phyloP scores from a whole-genome alignment of 352 stramenopile species.

The Halophytophthora polymorphica region DNA sequence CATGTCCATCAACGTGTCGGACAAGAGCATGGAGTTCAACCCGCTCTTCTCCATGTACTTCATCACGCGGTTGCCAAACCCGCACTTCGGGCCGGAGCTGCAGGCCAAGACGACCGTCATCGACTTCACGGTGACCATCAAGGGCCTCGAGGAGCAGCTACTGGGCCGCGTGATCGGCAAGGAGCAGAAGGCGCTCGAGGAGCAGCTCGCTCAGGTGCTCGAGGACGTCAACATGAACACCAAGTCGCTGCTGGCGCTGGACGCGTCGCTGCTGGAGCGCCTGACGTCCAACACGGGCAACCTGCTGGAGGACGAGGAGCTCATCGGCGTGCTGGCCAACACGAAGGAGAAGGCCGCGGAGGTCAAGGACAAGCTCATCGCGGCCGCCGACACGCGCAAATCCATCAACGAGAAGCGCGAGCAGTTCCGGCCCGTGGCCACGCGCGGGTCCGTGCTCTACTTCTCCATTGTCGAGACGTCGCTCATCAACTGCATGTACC shows the following conservation, averaged over 20 bases:
- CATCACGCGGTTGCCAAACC: slow-evolving; percentile 97
- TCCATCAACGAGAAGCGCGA: slow-evolving; percentile 98
- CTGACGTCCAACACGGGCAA: slow-evolving; percentile 97
- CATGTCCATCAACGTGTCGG: slow-evolving; percentile 97
- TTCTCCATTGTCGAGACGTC: slow-evolving; percentile 99
- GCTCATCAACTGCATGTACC: slow-evolving; percentile 99
- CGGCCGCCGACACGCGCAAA: slow-evolving; percentile 94
- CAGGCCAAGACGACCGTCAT: slow-evolving; percentile 99
- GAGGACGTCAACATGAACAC: slow-evolving; percentile 98
- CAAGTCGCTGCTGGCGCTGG: slow-evolving; percentile 94
- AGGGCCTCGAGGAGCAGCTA: slow-evolving; percentile 96
- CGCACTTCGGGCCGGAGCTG: slow-evolving; percentile 96
- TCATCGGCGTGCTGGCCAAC: slow-evolving; percentile 97
- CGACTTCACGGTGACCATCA: slow-evolving; percentile 98
- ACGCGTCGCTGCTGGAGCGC: slow-evolving; percentile 95
- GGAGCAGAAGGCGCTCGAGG: slow-evolving; percentile 97
- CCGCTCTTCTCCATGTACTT: slow-evolving; percentile 98
- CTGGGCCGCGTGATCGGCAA: slow-evolving; percentile 97
- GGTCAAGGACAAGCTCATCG: slow-evolving; percentile 97
- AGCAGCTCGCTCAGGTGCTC: slow-evolving; percentile 97
- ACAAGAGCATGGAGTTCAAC: slow-evolving; percentile 99
- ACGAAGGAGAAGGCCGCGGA: slow-evolving; percentile 98
- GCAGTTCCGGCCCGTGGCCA: slow-evolving; percentile 97
- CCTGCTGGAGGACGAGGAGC: slow-evolving; percentile 97
- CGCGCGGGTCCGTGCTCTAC: slow-evolving; percentile 96